A percentile compares a stretch with the other conserved stretches of the same genome.
Conservation (phyloP, 306 rosid genomes). For the Luffa acutangula region DNA sequence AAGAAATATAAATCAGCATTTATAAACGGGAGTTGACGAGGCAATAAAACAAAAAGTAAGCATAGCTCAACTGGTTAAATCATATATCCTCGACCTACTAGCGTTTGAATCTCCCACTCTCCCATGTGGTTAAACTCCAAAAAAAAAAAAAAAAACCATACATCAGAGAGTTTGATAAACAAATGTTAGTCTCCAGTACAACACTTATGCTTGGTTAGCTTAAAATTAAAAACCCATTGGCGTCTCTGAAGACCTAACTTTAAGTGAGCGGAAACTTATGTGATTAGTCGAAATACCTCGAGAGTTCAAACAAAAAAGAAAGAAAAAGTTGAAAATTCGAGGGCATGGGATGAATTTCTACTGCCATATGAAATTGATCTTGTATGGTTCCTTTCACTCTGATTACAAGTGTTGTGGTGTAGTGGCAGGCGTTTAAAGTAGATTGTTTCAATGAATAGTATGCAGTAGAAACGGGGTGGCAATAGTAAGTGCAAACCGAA, state of each 20-base stretch:
- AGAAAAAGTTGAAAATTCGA: background rate
- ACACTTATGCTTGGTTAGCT: background rate
- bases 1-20: background rate
- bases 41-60: background rate
- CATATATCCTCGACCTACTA: too few relatives aligned
- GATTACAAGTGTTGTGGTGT: background rate
- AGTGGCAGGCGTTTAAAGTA: background rate
- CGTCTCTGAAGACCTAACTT: background rate
- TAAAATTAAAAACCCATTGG: background rate
- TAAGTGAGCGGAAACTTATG: background rate
- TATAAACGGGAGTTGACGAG: background rate
- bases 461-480: background rate
- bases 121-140: background rate
- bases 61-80: background rate
- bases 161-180: too few relatives aligned
- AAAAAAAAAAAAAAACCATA: too few relatives aligned
- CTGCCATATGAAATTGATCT: background rate
- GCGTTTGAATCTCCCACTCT: too few relatives aligned
- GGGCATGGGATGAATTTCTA: background rate
- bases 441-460: background rate
- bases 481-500: background rate
- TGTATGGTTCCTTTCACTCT: background rate
- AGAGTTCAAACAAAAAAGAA: background rate
- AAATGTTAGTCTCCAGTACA: background rate
- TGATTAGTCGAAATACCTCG: background rate